These are phyloP conservation scores for Cladobotryum protrusum DNA, from an alignment of 2,329 filamentous ascomycete genomes.

Conservation along the genomic window DNA sequence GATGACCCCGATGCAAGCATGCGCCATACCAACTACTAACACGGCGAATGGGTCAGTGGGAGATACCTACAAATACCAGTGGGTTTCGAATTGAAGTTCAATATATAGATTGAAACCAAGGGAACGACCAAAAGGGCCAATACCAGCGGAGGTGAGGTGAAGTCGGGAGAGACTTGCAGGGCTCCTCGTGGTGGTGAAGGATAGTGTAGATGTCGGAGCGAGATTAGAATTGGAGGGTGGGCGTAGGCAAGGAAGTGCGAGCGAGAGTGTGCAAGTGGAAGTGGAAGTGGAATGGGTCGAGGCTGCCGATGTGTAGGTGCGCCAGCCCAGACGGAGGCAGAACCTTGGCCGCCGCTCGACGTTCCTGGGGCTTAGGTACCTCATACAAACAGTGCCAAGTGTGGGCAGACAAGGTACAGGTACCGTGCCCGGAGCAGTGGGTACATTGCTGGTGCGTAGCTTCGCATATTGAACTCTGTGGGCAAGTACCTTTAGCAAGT, in stretches of 20 bases:
- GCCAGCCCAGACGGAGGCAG: too few species aligned
- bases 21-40: not conserved
- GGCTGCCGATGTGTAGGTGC: slow-evolving; percentile 20
- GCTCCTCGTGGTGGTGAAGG: slow-evolving; percentile 12
- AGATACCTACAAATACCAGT: not conserved
- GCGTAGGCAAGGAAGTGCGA: slow-evolving; percentile 4
- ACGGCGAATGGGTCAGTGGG: not conserved
- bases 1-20: slow-evolving; percentile 1
- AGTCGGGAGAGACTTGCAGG: not conserved
- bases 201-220: slow-evolving; percentile 20
- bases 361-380: slow-evolving; percentile 13
- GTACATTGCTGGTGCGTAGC: too few species aligned
- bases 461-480: too few species aligned
- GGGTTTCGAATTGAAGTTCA: not conserved
- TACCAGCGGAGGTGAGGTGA: slow-evolving; percentile 2
- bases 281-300: slow-evolving; percentile 21
- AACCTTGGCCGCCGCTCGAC: slow-evolving; percentile 11
- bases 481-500: not conserved
- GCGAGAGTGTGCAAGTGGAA: slow-evolving; percentile 12
- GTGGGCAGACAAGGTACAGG: slow-evolving; percentile 1
- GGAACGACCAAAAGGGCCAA: slow-evolving; percentile 6
- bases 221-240: slow-evolving; percentile 7
- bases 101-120: not conserved
- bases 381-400: too few species aligned
- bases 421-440: not conserved